Evolutionary conservation across 2,329 filamentous ascomycete genomes (phyloP), one percentile per base, ranked within the genome.

Genomic region (Kalmusia sp.): DNA sequence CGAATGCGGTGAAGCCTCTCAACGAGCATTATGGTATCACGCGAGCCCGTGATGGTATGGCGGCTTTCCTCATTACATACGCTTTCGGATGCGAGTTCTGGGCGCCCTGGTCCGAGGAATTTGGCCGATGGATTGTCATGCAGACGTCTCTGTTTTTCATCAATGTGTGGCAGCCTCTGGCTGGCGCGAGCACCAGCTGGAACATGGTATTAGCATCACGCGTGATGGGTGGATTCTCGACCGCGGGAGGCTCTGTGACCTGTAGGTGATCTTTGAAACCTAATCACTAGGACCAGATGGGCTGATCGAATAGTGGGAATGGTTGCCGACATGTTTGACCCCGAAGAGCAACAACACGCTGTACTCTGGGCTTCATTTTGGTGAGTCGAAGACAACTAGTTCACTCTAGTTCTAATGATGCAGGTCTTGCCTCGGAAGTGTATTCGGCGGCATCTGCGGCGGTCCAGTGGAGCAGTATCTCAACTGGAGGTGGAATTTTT

Each of bases 61-160:
- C 47, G 2, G 51, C 34, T 3, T 54, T 54, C 44, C 41, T 54
- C 12, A 85, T 93, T 57, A 87, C 69, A 65, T 93, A 93, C 70
- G 90, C 90, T 38, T 92, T 93, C 68, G 90, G 90, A 24, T 93
- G 90, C 70, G 90, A 93, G 71, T 80, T 92, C 0, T 93, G 90
- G 90, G 90, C 90, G 0, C 90, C 5, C 64, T 81, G 90, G 88
- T 88, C 84, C 35, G 90, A 93, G 70, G 90, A 93, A 64, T 79
- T 92, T 52, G 90, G 90, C n/a, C 86, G 90, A 40, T 88, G 85
- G 77, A 86, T 86, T 1, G 83, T 93, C 49, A 80, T 93, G 27
- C 90, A 93, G 77, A 71, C 81, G 8, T 90, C 86, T 9, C 76
- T 93, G 39, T 80, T 87, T 57, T 76, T 93, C 7, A 88, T 92